phyloP scores from a whole-genome alignment of 2,329 filamentous ascomycete species.

The Fusarium bulbicola region DNA sequence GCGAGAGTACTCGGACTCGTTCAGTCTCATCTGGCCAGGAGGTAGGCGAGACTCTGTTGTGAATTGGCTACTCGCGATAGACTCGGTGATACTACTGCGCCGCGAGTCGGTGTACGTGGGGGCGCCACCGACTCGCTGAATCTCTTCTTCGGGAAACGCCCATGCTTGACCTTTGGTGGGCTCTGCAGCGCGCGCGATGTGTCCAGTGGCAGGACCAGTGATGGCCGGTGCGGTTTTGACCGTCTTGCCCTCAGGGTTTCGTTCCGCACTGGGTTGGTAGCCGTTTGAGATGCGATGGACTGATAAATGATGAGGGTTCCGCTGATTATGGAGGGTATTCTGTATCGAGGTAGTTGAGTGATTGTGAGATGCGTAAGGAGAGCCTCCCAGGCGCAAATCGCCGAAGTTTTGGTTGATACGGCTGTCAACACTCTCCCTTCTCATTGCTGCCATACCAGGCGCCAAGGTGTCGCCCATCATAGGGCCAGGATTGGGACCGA shows the following conservation, averaged over 20 bases:
- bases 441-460: constrained; percentile 57
- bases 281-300: constrained; percentile 71
- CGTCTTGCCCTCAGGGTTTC: constrained; percentile 65
- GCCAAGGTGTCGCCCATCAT: constrained; percentile 49
- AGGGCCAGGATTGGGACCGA: constrained; percentile 28
- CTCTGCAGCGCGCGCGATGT: constrained; percentile 75
- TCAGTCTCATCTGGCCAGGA: constrained; percentile 75
- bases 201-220: constrained; percentile 72
- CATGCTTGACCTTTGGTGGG: constrained; percentile 85
- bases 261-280: constrained; percentile 68
- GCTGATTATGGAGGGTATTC: constrained; percentile 73
- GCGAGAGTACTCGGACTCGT: constrained; percentile 66
- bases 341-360: constrained; percentile 80
- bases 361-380: constrained; percentile 79
- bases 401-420: constrained; percentile 77
- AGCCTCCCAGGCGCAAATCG: constrained; percentile 72
- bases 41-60: constrained; percentile 78
- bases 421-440: constrained; percentile 83
- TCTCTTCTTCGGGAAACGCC: constrained; percentile 81
- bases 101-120: constrained; percentile 69
- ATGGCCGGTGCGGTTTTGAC: constrained; percentile 78
- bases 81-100: constrained; percentile 80
- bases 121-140: constrained; percentile 60
- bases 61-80: constrained; percentile 81
- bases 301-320: constrained; percentile 65